A percentile compares a stretch with the other conserved stretches of the same genome.
phyloP scores from a whole-genome alignment of 108 stramenopile genomes.

The Cyclostephanos invisitatus region DNA sequence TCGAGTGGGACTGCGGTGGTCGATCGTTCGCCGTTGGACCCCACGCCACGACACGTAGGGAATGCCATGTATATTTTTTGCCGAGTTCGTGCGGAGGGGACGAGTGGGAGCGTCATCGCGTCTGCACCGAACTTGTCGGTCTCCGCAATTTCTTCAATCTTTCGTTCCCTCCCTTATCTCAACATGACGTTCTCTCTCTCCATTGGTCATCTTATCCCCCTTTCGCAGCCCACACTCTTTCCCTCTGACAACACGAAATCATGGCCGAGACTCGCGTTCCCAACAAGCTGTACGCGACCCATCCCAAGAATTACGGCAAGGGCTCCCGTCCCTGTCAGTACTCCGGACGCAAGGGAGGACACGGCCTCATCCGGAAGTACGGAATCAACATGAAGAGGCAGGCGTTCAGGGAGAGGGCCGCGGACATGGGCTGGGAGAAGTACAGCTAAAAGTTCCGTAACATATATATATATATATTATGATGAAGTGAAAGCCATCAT shows the following conservation, averaged over 20 bases:
- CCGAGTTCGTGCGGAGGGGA: not conserved
- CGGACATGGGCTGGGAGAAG: constrained; percentile 86
- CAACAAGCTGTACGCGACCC: constrained; percentile 90
- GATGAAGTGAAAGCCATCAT: too few relatives aligned
- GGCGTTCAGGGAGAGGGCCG: constrained; percentile 84
- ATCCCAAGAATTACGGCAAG: constrained; percentile 88
- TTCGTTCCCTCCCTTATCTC: not conserved
- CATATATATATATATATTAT: too few relatives aligned
- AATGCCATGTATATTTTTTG: too few relatives aligned
- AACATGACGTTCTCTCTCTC: not conserved
- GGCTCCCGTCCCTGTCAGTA: constrained; percentile 90
- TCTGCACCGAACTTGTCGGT: not conserved
- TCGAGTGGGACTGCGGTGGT: too few relatives aligned
- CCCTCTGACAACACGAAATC: not conserved
- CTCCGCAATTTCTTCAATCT: not conserved
- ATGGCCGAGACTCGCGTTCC: constrained; percentile 90
- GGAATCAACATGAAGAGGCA: constrained; percentile 95
- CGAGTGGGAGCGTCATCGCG: not conserved
- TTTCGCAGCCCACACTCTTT: not conserved
- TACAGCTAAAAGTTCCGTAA: constrained; percentile 78
- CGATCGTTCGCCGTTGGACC: too few relatives aligned
- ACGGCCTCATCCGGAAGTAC: constrained; percentile 89
- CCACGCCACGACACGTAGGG: too few relatives aligned
- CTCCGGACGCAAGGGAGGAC: constrained; percentile 88
- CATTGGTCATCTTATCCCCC: not conserved